Percentiles rank a stretch among this genome's conserved stretches.
Evolutionary conservation across 305 asterid species (phyloP).

Genomic region (Solanum hybrid): DNA sequence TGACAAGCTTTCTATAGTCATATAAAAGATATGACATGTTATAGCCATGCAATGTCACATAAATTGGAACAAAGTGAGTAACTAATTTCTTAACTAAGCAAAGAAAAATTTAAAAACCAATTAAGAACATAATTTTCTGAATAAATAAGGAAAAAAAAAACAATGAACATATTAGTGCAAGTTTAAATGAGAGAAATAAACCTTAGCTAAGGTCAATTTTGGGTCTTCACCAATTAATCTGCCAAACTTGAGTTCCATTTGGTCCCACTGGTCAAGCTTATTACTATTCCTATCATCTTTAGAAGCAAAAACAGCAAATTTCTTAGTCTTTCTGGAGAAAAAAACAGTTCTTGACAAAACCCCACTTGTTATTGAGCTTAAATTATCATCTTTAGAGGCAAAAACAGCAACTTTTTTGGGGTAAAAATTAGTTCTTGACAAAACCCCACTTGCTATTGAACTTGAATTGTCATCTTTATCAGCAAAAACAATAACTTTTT

Average conservation of each 20-base stretch:
- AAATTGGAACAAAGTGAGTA: neutral
- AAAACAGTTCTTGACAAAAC: constrained; percentile 18
- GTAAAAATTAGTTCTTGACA: constrained; percentile 22
- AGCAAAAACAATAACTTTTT: constrained; percentile 40
- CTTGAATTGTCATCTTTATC: constrained; percentile 31
- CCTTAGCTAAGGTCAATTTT: constrained; percentile 86
- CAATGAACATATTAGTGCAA: neutral
- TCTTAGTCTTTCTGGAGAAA: constrained; percentile 40
- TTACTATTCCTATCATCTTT: constrained; percentile 27
- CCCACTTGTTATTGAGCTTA: neutral
- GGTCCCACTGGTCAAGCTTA: constrained; percentile 67
- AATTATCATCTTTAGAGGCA: constrained; percentile 42
- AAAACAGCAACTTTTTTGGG: constrained; percentile 34
- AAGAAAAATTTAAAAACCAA: neutral
- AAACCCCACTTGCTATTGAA: neutral
- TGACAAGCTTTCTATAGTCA: neutral
- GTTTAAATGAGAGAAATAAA: constrained; percentile 6
- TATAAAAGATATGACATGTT: neutral
- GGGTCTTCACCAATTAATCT: constrained; percentile 96
- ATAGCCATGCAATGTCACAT: neutral
- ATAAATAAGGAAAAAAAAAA: neutral
- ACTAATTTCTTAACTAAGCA: neutral
- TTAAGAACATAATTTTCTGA: neutral
- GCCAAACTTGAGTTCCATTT: constrained; percentile 91
- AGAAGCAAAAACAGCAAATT: constrained; percentile 44